Evolutionary conservation across 2,329 filamentous ascomycete species (phyloP).

Genomic region (Phoma herbarum): DNA sequence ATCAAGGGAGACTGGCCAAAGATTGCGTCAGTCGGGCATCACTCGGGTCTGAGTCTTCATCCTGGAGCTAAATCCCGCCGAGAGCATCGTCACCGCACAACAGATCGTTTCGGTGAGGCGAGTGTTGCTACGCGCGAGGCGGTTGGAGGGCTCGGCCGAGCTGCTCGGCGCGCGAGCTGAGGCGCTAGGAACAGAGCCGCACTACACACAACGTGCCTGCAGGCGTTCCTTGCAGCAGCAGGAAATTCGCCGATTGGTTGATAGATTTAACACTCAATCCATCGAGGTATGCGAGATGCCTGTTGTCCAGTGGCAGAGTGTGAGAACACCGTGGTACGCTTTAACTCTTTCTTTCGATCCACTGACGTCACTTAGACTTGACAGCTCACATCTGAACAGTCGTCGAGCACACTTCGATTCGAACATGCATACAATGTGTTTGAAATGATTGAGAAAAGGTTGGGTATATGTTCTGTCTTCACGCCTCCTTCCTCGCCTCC

Average conservation of each 20-base stretch:
- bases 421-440: not conserved
- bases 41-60: conserved; percentile 3
- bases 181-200: conserved; percentile 12
- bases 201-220: not conserved
- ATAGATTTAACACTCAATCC: not conserved
- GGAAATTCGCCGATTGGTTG: conserved; percentile 35
- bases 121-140: not conserved
- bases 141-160: conserved; percentile 9
- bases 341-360: not conserved
- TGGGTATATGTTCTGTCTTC: not conserved
- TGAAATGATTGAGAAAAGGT: not conserved
- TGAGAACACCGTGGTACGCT: not conserved
- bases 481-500: conserved; percentile 35
- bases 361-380: not conserved
- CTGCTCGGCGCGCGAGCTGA: not conserved
- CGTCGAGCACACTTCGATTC: not conserved
- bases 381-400: not conserved
- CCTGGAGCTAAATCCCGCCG: not conserved
- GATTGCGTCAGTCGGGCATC: conserved; percentile 1
- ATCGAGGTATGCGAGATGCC: not conserved
- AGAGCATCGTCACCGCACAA: not conserved
- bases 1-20: not conserved
- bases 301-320: not conserved
- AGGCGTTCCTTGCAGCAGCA: conserved; percentile 34
- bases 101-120: not conserved